phyloP scores from a whole-genome alignment of 179 eudicot species.

The Actinidia chinensis region DNA sequence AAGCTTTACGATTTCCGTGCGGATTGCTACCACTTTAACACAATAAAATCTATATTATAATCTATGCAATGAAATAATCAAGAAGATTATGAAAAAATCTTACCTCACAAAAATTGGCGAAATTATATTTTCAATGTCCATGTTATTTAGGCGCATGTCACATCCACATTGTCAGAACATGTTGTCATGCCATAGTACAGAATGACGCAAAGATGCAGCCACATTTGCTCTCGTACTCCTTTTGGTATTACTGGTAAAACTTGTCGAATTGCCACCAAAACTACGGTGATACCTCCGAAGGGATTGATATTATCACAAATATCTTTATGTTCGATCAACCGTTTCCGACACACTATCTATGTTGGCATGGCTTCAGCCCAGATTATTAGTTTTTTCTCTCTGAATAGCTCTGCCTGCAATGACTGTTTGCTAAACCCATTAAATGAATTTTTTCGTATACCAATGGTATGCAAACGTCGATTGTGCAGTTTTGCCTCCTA shows the following conservation, averaged over 20 bases:
- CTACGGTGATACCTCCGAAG: background rate
- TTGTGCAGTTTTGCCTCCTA: no score
- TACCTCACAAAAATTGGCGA: background rate
- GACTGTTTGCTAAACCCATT: background rate
- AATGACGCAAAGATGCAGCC: background rate
- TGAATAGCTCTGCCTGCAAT: background rate
- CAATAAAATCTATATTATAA: background rate
- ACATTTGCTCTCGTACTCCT: background rate
- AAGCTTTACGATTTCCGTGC: background rate
- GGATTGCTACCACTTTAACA: background rate
- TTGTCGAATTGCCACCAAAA: background rate
- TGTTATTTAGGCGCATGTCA: background rate
- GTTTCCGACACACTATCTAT: background rate
- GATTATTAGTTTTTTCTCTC: background rate
- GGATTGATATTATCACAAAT: background rate
- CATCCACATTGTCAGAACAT: background rate
- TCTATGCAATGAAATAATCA: no score
- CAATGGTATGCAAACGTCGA: background rate
- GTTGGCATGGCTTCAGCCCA: background rate
- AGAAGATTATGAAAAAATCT: background rate
- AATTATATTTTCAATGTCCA: background rate
- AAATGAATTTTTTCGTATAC: background rate
- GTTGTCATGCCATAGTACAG: background rate
- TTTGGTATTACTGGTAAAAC: background rate
- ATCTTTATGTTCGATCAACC: background rate